A percentile compares a stretch with the other conserved stretches of the same genome.
These are phyloP conservation scores for Pisolithus microcarpus DNA, from an alignment of 768 basidiomycete species.

Conservation along the genomic window DNA sequence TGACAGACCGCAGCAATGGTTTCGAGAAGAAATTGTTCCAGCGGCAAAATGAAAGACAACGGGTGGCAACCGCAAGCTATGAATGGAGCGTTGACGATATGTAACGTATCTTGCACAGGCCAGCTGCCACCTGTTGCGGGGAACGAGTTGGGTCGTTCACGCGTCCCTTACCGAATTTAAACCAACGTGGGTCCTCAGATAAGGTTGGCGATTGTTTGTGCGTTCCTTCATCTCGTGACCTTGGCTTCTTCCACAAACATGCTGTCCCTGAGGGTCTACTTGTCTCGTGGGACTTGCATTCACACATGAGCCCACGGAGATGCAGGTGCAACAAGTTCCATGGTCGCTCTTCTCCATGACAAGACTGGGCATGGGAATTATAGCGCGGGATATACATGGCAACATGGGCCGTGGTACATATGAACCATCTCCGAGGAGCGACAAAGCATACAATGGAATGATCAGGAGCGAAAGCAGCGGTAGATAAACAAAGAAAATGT, in stretches of 20 bases:
- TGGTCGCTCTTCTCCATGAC: not conserved
- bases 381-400: slow-evolving; percentile 10
- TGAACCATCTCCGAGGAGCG: slow-evolving; percentile 7
- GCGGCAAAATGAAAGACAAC: slow-evolving; percentile 64
- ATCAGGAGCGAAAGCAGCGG: slow-evolving; percentile 5
- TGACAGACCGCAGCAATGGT: slow-evolving; percentile 79
- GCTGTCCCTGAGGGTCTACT: not conserved
- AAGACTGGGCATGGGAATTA: slow-evolving; percentile 6
- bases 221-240: not conserved
- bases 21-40: slow-evolving; percentile 94
- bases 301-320: not conserved
- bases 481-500: slow-evolving; percentile 4
- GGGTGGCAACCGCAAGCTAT: slow-evolving; percentile 66
- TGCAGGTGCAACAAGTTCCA: not conserved
- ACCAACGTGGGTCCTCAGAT: not conserved
- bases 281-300: not conserved
- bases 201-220: not conserved
- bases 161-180: not conserved
- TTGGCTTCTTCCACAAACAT: not conserved
- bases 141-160: not conserved
- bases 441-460: slow-evolving; percentile 5
- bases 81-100: slow-evolving; percentile 91
- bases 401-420: slow-evolving; percentile 5
- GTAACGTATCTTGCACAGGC: slow-evolving; percentile 34
- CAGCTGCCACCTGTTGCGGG: not conserved